Conservation (phyloP, 192 early-diverging fungal genomes). For the Mortierella alpina region DNA sequence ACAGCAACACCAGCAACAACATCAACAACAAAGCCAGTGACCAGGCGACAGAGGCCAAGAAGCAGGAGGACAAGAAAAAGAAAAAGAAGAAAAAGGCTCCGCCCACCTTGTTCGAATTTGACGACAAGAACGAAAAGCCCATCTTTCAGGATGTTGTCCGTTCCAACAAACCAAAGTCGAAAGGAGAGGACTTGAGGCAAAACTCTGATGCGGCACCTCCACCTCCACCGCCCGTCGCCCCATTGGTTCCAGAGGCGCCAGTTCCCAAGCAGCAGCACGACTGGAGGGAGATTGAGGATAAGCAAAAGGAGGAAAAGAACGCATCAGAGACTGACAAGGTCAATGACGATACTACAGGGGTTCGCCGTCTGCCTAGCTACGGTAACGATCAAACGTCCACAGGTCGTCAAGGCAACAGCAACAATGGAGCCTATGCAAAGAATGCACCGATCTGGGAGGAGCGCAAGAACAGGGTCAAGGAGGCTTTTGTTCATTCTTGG, state of each 20-base stretch:
- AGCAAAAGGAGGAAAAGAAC: neutral
- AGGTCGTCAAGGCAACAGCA: neutral
- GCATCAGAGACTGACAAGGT: conserved; percentile 3
- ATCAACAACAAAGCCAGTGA: neutral
- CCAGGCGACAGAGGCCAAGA: conserved; percentile 1
- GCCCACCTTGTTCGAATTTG: conserved; percentile 39
- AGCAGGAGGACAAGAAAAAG: conserved; percentile 16
- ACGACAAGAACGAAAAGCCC: neutral
- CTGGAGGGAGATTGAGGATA: conserved; percentile 8
- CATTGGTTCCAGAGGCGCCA: neutral
- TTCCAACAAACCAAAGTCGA: neutral
- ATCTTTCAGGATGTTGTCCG: neutral
- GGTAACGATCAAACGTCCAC: neutral
- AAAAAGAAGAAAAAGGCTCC: conserved; percentile 43
- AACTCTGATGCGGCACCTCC: neutral
- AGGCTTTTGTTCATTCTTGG: conserved; percentile 83
- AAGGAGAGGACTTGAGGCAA: neutral
- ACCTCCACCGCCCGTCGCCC: neutral
- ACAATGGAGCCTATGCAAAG: neutral
- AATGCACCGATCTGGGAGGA: conserved; percentile 55
- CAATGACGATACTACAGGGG: neutral
- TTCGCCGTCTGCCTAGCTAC: neutral
- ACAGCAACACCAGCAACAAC: neutral
- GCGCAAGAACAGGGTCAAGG: conserved; percentile 71
- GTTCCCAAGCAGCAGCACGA: conserved; percentile 9